Evolutionary conservation across 1,284 basidiomycete species (phyloP).

Genomic region (Melampsora americana): DNA sequence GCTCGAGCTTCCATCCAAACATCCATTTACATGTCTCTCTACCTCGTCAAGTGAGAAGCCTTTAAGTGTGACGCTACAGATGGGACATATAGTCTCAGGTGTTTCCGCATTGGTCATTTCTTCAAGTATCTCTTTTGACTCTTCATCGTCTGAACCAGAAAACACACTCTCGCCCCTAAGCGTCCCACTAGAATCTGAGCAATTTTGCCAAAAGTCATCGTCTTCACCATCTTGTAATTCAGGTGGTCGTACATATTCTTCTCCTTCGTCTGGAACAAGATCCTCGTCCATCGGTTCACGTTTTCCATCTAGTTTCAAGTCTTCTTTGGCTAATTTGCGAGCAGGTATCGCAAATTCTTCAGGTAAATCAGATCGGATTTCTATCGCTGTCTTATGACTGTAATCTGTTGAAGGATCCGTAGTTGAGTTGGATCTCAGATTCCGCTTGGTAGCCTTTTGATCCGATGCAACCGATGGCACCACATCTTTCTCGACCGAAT

Average conservation of each 20-base stretch:
- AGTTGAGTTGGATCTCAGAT: no score
- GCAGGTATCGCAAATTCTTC: constrained; percentile 1
- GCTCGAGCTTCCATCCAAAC: constrained; percentile 17
- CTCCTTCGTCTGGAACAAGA: constrained; percentile 1
- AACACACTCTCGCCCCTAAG: background rate
- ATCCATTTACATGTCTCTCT: constrained; percentile 22
- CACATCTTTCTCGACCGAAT: background rate
- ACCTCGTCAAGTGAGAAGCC: background rate
- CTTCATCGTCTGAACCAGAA: background rate
- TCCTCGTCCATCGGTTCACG: background rate
- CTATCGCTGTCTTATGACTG: background rate
- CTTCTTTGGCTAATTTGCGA: background rate
- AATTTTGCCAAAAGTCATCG: constrained; percentile 9
- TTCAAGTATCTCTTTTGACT: background rate
- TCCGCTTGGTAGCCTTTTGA: background rate
- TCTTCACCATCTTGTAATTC: constrained; percentile 1
- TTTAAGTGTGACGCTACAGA: constrained; percentile 3
- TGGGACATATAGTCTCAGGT: constrained; percentile 9
- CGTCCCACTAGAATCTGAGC: background rate
- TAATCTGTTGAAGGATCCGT: no score
- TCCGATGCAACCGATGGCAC: background rate
- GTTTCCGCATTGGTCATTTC: background rate
- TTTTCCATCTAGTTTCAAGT: background rate
- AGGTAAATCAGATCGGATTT: background rate
- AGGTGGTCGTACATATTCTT: constrained; percentile 8